Conservation (phyloP, 148 eudicot species). For the Salicornia ramosissima region DNA sequence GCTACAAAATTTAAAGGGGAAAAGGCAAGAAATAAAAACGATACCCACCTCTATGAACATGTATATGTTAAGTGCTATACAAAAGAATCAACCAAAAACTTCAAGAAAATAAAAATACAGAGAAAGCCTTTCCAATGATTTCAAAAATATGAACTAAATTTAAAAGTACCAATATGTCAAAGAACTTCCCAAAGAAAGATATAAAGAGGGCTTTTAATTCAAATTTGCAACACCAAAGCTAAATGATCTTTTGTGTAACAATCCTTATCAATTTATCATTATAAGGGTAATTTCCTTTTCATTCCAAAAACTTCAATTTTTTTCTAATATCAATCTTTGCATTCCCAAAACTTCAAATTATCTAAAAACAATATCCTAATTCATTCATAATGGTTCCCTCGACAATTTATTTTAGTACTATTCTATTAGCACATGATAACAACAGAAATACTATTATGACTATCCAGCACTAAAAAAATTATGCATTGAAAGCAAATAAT, state of each 20-base stretch:
- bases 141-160: too few species aligned
- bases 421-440: not conserved
- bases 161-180: not conserved
- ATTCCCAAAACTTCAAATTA: not conserved
- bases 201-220: too few species aligned
- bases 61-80: not conserved
- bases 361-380: not conserved
- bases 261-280: not conserved
- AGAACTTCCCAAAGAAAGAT: too few species aligned
- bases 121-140: not conserved
- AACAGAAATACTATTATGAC: not conserved
- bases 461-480: not conserved
- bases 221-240: not conserved
- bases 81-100: not conserved
- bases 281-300: not conserved
- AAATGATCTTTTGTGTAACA: not conserved
- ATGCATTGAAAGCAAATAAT: not conserved
- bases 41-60: not conserved
- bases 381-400: constrained; percentile 2
- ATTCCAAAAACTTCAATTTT: constrained; percentile 6
- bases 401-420: not conserved
- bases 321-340: too few species aligned
- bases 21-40: not conserved
- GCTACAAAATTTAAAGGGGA: constrained; percentile 37
- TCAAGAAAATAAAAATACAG: too few species aligned